Percentiles rank a stretch among this genome's conserved stretches.
Conservation (phyloP, 2,329 filamentous ascomycete genomes). For the Ramularia collo-cygni region DNA sequence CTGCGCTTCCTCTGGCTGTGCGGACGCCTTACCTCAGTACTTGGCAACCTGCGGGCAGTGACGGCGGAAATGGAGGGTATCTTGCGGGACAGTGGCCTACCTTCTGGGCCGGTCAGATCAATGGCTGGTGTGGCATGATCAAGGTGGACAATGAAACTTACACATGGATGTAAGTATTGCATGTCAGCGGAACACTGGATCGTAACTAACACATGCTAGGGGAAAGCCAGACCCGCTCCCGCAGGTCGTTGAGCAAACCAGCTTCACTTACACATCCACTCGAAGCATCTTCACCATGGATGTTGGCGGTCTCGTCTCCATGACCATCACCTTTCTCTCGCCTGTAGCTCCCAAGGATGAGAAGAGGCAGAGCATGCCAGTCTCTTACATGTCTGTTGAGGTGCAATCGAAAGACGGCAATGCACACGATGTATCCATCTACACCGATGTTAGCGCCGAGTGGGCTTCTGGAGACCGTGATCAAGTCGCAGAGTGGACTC, state of each 20-base stretch:
- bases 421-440: constrained; percentile 60
- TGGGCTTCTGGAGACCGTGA: constrained; percentile 60
- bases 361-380: constrained; percentile 60
- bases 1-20: constrained; percentile 65
- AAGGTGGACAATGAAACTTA: constrained; percentile 58
- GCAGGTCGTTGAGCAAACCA: constrained; percentile 51
- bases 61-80: constrained; percentile 55
- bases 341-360: constrained; percentile 62
- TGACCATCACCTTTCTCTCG: constrained; percentile 65
- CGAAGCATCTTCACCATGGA: constrained; percentile 63
- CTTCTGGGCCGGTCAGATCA: constrained; percentile 54
- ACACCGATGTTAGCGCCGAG: constrained; percentile 61
- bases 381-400: constrained; percentile 62
- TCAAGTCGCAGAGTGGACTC: constrained; percentile 57
- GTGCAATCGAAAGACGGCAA: constrained; percentile 57
- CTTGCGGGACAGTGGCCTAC: constrained; percentile 62
- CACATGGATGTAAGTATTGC: constrained; percentile 52
- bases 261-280: constrained; percentile 65
- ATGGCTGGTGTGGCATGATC: constrained; percentile 63
- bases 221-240: constrained; percentile 45
- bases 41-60: constrained; percentile 56
- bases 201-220: constrained; percentile 9
- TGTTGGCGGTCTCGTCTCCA: constrained; percentile 52
- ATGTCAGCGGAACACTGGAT: too few species aligned
- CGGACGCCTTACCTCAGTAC: constrained; percentile 68